Base-by-base conservation (phyloP, 441 rosid genomes). In the Euphorbia corollata region DNA sequence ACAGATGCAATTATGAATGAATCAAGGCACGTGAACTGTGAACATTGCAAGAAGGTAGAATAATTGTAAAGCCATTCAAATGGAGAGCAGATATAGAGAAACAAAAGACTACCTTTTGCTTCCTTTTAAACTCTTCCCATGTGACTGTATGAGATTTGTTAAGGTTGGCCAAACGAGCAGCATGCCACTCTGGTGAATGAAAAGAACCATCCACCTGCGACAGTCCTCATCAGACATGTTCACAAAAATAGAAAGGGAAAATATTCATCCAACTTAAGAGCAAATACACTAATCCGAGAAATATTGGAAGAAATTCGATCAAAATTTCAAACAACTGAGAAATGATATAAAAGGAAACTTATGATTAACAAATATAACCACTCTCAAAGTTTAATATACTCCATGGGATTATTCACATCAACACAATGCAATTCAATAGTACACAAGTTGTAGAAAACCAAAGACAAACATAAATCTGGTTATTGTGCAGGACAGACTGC, bases 171-270 rank as follows among this genome's bases (percentile, higher is more conserved):
- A 94, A 83, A 81, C 98, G 99, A 83, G 99, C 97, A 87, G 98
- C 99, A 87, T 91, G 99, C 99, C 99, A 94, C 84, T 83, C 98
- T 94, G 99, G 99, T 82, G 98, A 86, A 91, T 91, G 99, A 91
- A 94, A 94, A 79, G 99, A 94, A 86, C 98, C 98, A 89, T 94
- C 99, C 97, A 94, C 97, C 99, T 94, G 98, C 57, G 97, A 91
- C 85, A 75, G 76, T 71, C 92, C 96, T 86, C 96, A 87, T 94
- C 94, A 94, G 94, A 84, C 84, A 80, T 30, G 85, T 80, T 78
- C 24, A 48, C 53, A 39, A 15, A 56, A 71, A 67, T 66, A 23
- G 10, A 57, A 32, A 53, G 27, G 15, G 39, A n/a, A 62, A 56
- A 23, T 15, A 80, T 65, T 27, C 7, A 43, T 66, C 45, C 68